Evolutionary conservation across 441 rosid species (phyloP), one percentile per base, ranked within the genome.

Genomic region (Erysimum cheiri): DNA sequence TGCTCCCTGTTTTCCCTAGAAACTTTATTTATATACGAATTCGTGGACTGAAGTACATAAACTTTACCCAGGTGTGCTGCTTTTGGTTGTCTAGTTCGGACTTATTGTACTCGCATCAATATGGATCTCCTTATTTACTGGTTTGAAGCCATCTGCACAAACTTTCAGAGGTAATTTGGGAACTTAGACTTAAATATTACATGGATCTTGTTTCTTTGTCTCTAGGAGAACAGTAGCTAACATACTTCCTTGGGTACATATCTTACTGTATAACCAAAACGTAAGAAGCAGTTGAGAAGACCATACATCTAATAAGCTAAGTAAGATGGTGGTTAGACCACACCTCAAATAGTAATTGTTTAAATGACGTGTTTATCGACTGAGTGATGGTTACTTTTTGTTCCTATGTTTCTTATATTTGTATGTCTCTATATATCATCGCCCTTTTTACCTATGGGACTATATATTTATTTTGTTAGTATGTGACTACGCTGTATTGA

Each of bases 111-210:
- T 77, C 86, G 87, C 77, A 79, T 94, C 74, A 82, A 82, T 28
- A 78, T 75, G 74, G 96, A 85, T 73, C 86, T 90, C 75, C 80
- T 88, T 70, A 54, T 71, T 31, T 80, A 82, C 79, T 94, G 98
- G 93, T 90, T 94, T 81, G 96, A 86, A 67, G 94, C 92, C 74
- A 85, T 94, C 80, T 86, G 81, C 64, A 55, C 84, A 72, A 87
- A 78, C 77, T 84, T 94, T 82, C 89, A 87, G 76, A 92, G 99
- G 99, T 94, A 85, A 64, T 52, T 65, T 49, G 48, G 59, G 52
- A 68, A 53, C 9, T 54, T 57, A 12, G 31, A 48, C 48, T 64
- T 70, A 19, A 57, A 36, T 63, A 48, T 48, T 55, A 47, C 35
- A 32, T 40, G 52, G 68, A 64, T 60, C 47, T 48, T 56, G 15